Evolutionary conservation across 2,329 filamentous ascomycete genomes (phyloP).

Genomic region (Penicillium fuscoglaucum): DNA sequence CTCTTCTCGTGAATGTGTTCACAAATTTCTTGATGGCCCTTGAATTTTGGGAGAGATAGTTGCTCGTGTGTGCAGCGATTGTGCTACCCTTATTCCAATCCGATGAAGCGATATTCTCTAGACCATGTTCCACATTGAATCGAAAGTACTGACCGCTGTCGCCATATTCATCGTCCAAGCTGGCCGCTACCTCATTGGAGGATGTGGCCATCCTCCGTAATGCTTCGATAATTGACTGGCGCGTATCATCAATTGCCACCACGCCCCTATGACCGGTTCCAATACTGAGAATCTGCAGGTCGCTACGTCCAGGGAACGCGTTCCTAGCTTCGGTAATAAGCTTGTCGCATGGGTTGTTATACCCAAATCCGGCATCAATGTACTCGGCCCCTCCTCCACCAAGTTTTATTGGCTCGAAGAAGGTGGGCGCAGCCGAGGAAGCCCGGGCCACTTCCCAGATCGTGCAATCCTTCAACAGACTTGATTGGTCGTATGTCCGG

Average conservation of each 20-base stretch:
- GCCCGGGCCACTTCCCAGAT: not conserved
- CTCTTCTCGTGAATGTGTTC: not conserved
- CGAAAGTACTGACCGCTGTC: not conserved
- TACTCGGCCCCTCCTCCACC: not conserved
- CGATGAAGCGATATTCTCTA: not conserved
- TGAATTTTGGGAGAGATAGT: not conserved
- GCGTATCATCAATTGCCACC: not conserved
- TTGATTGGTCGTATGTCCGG: too few relatives aligned
- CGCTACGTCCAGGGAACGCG: not conserved
- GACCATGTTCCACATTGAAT: constrained; percentile 2
- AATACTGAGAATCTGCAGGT: not conserved
- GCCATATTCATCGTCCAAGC: too few relatives aligned
- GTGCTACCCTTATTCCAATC: not conserved
- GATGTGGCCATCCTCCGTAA: too few relatives aligned
- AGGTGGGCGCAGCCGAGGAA: not conserved
- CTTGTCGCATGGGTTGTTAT: constrained; percentile 2
- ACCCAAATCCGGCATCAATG: not conserved
- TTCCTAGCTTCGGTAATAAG: not conserved
- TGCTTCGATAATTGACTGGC: too few relatives aligned
- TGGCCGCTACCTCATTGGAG: too few relatives aligned
- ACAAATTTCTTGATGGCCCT: not conserved
- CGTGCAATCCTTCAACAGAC: too few relatives aligned
- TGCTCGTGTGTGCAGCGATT: not conserved
- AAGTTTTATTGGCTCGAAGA: not conserved
- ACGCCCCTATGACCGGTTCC: not conserved